These are phyloP conservation scores for Kwoniella dendrophila DNA, from an alignment of 768 basidiomycete genomes.

Conservation along the genomic window DNA sequence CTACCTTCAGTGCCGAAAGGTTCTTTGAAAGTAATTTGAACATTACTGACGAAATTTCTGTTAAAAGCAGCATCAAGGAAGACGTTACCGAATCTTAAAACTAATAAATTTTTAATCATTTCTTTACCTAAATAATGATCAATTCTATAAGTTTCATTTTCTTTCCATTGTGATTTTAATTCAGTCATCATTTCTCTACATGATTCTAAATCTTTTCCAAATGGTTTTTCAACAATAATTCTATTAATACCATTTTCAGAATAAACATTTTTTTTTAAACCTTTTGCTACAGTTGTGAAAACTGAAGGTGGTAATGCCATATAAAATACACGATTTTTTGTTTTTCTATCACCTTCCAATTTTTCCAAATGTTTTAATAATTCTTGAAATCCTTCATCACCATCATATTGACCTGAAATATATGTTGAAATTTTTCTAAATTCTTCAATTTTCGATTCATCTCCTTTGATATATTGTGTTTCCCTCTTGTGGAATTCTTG, in stretches of 20 bases:
- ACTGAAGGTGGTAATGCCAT: slow-evolving; percentile 97
- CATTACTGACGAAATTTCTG: slow-evolving; percentile 91
- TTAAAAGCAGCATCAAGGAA: slow-evolving; percentile 89
- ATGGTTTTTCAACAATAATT: slow-evolving; percentile 97
- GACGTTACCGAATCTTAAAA: slow-evolving; percentile 91
- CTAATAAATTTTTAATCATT: slow-evolving; percentile 99
- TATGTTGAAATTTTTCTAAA: slow-evolving; percentile 84
- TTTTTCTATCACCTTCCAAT: slow-evolving; percentile 70
- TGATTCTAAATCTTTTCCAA: slow-evolving; percentile 89
- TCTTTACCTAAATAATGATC: slow-evolving; percentile 99
- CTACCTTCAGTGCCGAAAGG: slow-evolving; percentile 99
- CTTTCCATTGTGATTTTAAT: slow-evolving; percentile 84
- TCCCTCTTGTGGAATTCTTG: slow-evolving; percentile 80
- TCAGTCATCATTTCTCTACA: slow-evolving; percentile 74
- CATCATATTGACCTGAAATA: slow-evolving; percentile 85
- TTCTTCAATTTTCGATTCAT: slow-evolving; percentile 69
- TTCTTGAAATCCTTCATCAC: slow-evolving; percentile 72
- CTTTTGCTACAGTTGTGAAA: slow-evolving; percentile 83
- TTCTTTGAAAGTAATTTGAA: slow-evolving; percentile 99
- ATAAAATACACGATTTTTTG: slow-evolving; percentile 79
- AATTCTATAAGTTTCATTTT: slow-evolving; percentile 98
- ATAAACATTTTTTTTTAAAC: slow-evolving; percentile 82
- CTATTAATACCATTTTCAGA: slow-evolving; percentile 73
- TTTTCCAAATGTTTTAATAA: slow-evolving; percentile 75
- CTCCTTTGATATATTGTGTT: slow-evolving; percentile 80